Evolutionary conservation across 352 stramenopile genomes (phyloP).

Genomic region (Phytophthora tentaculata): DNA sequence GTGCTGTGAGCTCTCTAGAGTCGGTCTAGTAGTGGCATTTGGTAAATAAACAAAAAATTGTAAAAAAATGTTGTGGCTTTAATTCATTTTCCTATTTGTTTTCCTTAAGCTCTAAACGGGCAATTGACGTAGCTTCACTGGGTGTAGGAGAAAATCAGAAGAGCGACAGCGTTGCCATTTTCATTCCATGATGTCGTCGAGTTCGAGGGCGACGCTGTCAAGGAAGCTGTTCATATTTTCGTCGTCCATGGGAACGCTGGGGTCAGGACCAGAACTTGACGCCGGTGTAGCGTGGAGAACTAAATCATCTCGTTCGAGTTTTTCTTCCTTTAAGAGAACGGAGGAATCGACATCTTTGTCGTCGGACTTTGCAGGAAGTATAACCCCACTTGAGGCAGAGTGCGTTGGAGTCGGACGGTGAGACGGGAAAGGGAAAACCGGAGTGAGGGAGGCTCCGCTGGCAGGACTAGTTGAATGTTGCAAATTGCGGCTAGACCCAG

Average conservation of each 20-base stretch:
- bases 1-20: slow-evolving; percentile 20
- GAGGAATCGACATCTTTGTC: slow-evolving; percentile 12
- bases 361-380: slow-evolving; percentile 11
- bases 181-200: slow-evolving; percentile 81
- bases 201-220: slow-evolving; percentile 80
- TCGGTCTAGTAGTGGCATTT: slow-evolving; percentile 7
- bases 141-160: slow-evolving; percentile 7
- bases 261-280: slow-evolving; percentile 16
- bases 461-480: slow-evolving; percentile 13
- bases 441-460: slow-evolving; percentile 6
- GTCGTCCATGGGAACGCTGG: slow-evolving; percentile 43
- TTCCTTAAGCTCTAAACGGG: slow-evolving; percentile 23
- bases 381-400: neutral
- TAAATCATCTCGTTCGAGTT: slow-evolving; percentile 27
- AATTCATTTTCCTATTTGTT: slow-evolving; percentile 11
- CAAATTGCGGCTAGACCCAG: slow-evolving; percentile 20
- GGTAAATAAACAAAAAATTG: slow-evolving; percentile 12
- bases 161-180: slow-evolving; percentile 4
- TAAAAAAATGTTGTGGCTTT: slow-evolving; percentile 30
- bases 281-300: slow-evolving; percentile 4
- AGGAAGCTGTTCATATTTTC: slow-evolving; percentile 87
- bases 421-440: slow-evolving; percentile 30
- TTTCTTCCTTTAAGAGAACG: slow-evolving; percentile 36
- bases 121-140: slow-evolving; percentile 14
- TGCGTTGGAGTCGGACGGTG: slow-evolving; percentile 23